Evolutionary conservation across 2,329 filamentous ascomycete species (phyloP).

Genomic region (Colletotrichum agaves): DNA sequence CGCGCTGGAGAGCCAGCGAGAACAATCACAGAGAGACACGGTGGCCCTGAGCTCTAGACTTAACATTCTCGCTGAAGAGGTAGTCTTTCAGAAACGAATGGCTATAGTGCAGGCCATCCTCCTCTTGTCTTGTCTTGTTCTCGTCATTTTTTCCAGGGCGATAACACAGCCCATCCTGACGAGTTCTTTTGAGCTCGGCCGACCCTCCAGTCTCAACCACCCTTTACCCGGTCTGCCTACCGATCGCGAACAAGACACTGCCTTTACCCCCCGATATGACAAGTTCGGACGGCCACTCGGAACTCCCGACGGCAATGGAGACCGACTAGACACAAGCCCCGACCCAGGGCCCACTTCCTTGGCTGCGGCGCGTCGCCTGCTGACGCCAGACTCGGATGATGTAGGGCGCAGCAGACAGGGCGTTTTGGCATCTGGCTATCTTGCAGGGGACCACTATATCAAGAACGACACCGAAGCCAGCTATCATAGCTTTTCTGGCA

Average conservation of each 20-base stretch:
- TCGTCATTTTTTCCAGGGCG: constrained; percentile 79
- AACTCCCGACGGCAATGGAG: background rate
- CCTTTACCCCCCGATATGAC: constrained; percentile 13
- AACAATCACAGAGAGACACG: constrained; percentile 85
- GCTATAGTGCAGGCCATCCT: constrained; percentile 91
- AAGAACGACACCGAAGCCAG: background rate
- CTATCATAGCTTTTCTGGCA: background rate
- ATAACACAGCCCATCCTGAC: constrained; percentile 33
- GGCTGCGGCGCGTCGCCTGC: background rate
- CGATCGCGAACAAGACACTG: background rate
- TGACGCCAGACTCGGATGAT: constrained; percentile 14
- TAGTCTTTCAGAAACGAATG: constrained; percentile 89
- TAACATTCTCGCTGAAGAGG: constrained; percentile 91
- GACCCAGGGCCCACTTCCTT: background rate
- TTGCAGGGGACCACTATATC: background rate
- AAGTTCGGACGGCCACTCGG: constrained; percentile 6
- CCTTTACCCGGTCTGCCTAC: background rate
- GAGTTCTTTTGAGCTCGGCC: constrained; percentile 18
- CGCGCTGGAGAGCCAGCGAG: constrained; percentile 87
- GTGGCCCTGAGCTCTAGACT: constrained; percentile 83
- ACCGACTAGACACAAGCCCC: background rate
- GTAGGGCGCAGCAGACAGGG: background rate
- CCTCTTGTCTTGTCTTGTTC: constrained; percentile 83
- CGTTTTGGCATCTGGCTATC: background rate
- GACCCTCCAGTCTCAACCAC: constrained; percentile 13